phyloP scores from a whole-genome alignment of 352 stramenopile genomes.

The Thraustotheca clavata region DNA sequence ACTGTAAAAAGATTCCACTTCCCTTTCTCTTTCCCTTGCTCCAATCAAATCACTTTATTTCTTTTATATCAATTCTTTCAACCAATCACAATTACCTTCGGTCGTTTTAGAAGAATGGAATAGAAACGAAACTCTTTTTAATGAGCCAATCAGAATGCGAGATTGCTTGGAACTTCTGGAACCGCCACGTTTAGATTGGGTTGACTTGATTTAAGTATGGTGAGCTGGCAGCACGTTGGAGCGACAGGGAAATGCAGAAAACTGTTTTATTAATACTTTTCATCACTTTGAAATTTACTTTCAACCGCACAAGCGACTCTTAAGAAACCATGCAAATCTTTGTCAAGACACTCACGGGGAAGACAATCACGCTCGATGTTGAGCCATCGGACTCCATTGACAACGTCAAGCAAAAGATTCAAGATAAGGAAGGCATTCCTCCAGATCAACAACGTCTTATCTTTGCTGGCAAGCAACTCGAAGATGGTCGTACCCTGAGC shows the following conservation, averaged over 20 bases:
- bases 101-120: background rate
- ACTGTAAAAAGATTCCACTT: background rate
- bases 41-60: too few relatives aligned
- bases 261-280: background rate
- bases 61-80: too few relatives aligned
- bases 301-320: background rate
- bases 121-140: background rate
- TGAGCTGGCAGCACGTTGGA: background rate
- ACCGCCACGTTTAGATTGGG: background rate
- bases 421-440: conserved; percentile 90
- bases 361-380: conserved; percentile 89
- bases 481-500: conserved; percentile 88
- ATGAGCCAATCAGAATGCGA: background rate
- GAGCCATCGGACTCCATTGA: conserved; percentile 90
- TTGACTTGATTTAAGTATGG: background rate
- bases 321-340: conserved; percentile 77
- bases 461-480: conserved; percentile 93
- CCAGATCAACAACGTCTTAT: conserved; percentile 94
- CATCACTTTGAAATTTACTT: conserved; percentile 17
- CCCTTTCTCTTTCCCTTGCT: background rate
- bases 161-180: background rate
- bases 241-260: background rate
- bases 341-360: conserved; percentile 90
- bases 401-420: conserved; percentile 95
- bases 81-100: conserved; percentile 1